Base-by-base conservation (phyloP, 2,329 filamentous ascomycete species). In the Aspergillus felis region DNA sequence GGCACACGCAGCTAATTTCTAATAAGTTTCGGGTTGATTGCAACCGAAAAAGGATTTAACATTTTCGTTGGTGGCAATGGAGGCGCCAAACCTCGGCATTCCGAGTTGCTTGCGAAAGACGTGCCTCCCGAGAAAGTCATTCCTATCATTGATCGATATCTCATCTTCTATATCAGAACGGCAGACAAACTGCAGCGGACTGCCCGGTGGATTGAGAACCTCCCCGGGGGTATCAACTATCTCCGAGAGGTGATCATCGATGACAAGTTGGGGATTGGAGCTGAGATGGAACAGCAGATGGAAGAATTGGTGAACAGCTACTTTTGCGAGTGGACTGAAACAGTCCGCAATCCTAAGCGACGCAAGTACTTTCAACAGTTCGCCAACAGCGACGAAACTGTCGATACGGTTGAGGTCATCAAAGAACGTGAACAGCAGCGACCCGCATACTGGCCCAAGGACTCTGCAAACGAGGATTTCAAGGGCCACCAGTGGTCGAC, bases 151-250 rank as follows among this genome's bases (percentile, higher is more conserved):
- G 92, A 96, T 72, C 87, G 92, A 48, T 96, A 94, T 69, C 83
- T 96, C 25, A 91, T 92, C 76, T 93, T 96, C 79, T 96, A 96
- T 77, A 94, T 96, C 67, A 89, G 91, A 64, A 95, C 92, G 0
- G 92, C 91, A 48, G 92, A 96, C 77, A 92, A 90, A 70, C 84
- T 96, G 0, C 91, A 96, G 74, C 85, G 92, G 51, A 96, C 92
- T 27, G 92, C 92, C 0, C 84, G 91, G 25, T 96, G 92, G 92
- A 80, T 96, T 41, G 92, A 96, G 73, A 84, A 82, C 53, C 82
- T 96, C 0, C 91, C 92, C 0, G 92, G 91, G 5, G 92, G 92
- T 1, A 87, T 96, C 75, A 83, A 84, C 58, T 96, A 96, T 70
- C 84, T 96, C 0, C 86, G 86, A 53, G 85, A 92, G 66, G 92